Percentiles rank a stretch among this genome's conserved stretches.
phyloP scores from a whole-genome alignment of 306 rosid species.

The Malus asiatica region DNA sequence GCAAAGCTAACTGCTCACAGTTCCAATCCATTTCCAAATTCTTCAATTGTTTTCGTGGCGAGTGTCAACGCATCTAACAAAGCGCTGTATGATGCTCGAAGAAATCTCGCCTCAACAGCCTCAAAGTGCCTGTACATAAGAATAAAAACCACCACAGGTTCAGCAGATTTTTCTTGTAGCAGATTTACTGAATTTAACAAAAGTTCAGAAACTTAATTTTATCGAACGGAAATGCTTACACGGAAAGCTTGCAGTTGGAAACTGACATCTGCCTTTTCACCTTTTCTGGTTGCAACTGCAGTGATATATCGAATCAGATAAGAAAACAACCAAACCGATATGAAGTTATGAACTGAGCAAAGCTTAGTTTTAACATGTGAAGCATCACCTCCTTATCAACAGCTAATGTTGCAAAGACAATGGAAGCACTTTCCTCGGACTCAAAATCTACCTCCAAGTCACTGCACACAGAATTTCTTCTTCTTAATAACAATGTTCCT shows the following conservation, averaged over 20 bases:
- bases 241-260: slow-evolving; percentile 64
- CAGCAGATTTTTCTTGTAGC: too few species aligned
- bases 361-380: slow-evolving; percentile 1
- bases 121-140: slow-evolving; percentile 57
- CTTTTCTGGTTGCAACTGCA: slow-evolving; percentile 91
- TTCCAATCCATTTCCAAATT: slow-evolving; percentile 59
- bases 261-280: slow-evolving; percentile 62
- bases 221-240: slow-evolving; percentile 34
- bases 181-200: neutral
- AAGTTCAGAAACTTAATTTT: neutral
- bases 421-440: slow-evolving; percentile 61
- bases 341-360: neutral
- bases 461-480: slow-evolving; percentile 33
- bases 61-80: slow-evolving; percentile 68
- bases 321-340: neutral
- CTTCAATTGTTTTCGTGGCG: slow-evolving; percentile 78
- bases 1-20: slow-evolving; percentile 20
- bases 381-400: slow-evolving; percentile 77
- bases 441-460: slow-evolving; percentile 74
- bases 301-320: slow-evolving; percentile 16
- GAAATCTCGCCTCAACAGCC: slow-evolving; percentile 90
- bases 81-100: slow-evolving; percentile 79
- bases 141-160: neutral
- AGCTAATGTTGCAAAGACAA: slow-evolving; percentile 52
- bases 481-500: neutral